Evolutionary conservation across 192 early-diverging fungal species (phyloP).

Genomic region (Gamsiella multidivaricata): DNA sequence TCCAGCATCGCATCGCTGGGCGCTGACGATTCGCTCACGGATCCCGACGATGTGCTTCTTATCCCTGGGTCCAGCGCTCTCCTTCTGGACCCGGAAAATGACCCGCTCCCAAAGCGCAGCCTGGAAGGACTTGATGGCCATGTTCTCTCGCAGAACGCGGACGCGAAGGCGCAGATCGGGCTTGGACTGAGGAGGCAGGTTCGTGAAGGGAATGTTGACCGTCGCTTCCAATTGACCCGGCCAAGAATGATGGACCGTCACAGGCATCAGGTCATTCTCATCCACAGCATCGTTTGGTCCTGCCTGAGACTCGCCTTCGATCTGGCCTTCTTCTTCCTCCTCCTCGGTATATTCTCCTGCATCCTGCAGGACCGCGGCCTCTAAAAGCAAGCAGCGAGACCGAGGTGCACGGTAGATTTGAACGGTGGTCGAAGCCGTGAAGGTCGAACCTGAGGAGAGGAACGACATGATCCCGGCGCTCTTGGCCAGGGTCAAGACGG

Average conservation of each 20-base stretch:
- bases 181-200: constrained; percentile 23
- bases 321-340: constrained; percentile 6
- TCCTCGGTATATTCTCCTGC: background rate
- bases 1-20: constrained; percentile 47
- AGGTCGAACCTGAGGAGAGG: constrained; percentile 23
- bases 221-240: constrained; percentile 35
- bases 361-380: background rate
- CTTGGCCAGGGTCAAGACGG: constrained; percentile 38
- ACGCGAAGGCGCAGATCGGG: constrained; percentile 43
- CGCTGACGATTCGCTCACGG: constrained; percentile 34
- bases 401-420: constrained; percentile 43
- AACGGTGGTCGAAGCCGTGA: constrained; percentile 17
- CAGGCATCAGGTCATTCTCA: constrained; percentile 27
- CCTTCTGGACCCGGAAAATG: constrained; percentile 46
- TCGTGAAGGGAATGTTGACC: constrained; percentile 28
- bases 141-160: constrained; percentile 30
- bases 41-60: constrained; percentile 43
- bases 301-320: constrained; percentile 5
- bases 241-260: constrained; percentile 36
- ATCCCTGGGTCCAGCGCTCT: background rate
- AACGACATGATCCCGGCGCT: constrained; percentile 44
- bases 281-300: constrained; percentile 11
- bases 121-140: constrained; percentile 48
- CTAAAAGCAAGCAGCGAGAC: constrained; percentile 5
- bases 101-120: constrained; percentile 42